Percentiles rank a stretch among this genome's conserved stretches.
phyloP scores from a whole-genome alignment of 768 basidiomycete species.

The Lactarius sanguifluus region DNA sequence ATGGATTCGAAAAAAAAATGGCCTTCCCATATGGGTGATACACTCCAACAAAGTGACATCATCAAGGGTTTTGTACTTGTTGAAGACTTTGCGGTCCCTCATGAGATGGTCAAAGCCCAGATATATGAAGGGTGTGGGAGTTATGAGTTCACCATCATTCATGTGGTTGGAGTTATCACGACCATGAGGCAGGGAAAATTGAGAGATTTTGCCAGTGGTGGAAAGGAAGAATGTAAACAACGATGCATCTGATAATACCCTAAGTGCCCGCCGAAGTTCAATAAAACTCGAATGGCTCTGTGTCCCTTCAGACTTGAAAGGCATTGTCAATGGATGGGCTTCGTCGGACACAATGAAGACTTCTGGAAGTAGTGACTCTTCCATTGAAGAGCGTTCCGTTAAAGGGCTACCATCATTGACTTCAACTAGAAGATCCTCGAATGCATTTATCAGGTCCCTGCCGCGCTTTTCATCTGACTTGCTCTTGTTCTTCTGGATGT shows the following conservation, averaged over 20 bases:
- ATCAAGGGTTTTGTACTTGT: not conserved
- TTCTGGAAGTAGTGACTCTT: too few species aligned
- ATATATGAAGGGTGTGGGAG: not conserved
- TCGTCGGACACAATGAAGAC: slow-evolving; percentile 4
- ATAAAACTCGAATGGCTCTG: not conserved
- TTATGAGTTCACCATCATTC: not conserved
- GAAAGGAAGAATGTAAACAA: not conserved
- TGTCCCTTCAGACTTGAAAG: not conserved
- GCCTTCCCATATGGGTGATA: not conserved
- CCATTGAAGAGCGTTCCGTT: too few species aligned
- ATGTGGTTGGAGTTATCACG: not conserved
- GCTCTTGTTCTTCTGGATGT: too few species aligned
- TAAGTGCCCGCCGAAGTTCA: not conserved
- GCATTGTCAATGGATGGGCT: not conserved
- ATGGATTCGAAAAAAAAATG: too few species aligned
- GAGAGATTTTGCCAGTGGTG: not conserved
- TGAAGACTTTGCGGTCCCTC: not conserved
- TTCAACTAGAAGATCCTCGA: too few species aligned
- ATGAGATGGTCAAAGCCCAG: slow-evolving; percentile 11
- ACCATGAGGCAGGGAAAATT: not conserved
- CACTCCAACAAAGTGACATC: not conserved
- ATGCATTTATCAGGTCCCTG: too few species aligned
- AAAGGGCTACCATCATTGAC: too few species aligned
- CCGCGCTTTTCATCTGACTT: too few species aligned
- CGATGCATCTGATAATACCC: not conserved